These are phyloP conservation scores for Dimocarpus longan DNA, from an alignment of 345 rosid genomes.

Conservation along the genomic window DNA sequence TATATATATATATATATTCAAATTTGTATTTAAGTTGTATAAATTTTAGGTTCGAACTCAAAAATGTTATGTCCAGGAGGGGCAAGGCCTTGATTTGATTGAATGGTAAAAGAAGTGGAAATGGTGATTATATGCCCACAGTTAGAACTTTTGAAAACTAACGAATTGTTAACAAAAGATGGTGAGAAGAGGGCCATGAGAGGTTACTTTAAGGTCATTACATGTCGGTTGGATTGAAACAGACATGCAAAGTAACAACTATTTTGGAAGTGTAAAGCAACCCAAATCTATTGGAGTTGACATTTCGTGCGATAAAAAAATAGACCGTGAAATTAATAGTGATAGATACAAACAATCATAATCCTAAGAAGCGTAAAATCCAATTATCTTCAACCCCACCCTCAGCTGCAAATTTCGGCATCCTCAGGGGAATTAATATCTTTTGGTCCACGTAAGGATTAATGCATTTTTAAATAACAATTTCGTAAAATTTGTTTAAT, in stretches of 20 bases:
- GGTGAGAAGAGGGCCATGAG: background rate
- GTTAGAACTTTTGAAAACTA: background rate
- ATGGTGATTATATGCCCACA: background rate
- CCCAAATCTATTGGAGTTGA: constrained; percentile 2
- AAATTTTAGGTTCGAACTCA: too few relatives aligned
- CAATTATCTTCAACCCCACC: background rate
- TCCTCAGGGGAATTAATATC: background rate
- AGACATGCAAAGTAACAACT: background rate
- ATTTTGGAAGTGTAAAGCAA: constrained; percentile 16
- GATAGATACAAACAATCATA: background rate
- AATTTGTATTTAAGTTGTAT: too few relatives aligned
- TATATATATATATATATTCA: too few relatives aligned
- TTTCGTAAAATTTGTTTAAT: too few relatives aligned
- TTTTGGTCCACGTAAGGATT: too few relatives aligned
- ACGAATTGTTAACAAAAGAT: background rate
- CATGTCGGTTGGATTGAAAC: constrained; percentile 23
- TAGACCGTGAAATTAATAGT: background rate
- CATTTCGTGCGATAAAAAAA: background rate
- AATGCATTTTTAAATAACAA: too few relatives aligned
- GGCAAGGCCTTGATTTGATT: too few relatives aligned
- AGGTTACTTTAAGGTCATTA: constrained; percentile 13
- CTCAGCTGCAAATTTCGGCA: background rate
- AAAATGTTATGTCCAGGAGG: too few relatives aligned
- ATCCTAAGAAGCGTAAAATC: background rate
- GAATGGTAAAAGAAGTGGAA: background rate